These are phyloP conservation scores for Exidia glandulosa DNA, from an alignment of 768 basidiomycete genomes.

Conservation along the genomic window DNA sequence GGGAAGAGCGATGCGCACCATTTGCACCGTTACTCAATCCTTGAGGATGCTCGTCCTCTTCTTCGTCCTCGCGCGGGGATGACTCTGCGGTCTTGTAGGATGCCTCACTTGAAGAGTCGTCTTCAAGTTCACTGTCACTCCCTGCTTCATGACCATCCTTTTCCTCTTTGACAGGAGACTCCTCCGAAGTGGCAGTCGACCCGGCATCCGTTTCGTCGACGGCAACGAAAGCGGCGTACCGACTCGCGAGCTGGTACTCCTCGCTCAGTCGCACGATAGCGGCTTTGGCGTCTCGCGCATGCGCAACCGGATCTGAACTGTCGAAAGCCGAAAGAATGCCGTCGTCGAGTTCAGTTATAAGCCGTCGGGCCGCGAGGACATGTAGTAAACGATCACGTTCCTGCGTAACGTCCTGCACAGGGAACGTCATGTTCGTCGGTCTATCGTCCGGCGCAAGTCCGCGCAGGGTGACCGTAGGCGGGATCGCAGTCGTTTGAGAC, in stretches of 20 bases:
- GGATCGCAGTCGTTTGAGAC: conserved; percentile 11
- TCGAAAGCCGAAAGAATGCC: not conserved
- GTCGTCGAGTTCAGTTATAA: conserved; percentile 43
- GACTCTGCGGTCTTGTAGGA: too few species aligned
- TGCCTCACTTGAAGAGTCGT: too few species aligned
- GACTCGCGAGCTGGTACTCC: conserved; percentile 41
- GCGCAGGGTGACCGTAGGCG: conserved; percentile 16
- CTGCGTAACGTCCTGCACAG: conserved; percentile 1
- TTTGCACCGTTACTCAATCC: not conserved
- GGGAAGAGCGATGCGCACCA: not conserved
- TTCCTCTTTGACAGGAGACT: too few species aligned
- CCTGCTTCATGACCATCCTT: too few species aligned
- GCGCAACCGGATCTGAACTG: conserved; percentile 18
- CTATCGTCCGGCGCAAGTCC: conserved; percentile 2
- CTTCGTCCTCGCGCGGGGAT: too few species aligned
- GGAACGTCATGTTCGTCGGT: not conserved
- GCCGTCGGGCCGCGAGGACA: conserved; percentile 39
- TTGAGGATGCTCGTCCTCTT: not conserved
- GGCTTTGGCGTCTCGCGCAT: conserved; percentile 22
- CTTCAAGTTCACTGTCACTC: too few species aligned
- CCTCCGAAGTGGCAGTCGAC: too few species aligned
- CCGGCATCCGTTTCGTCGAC: conserved; percentile 24
- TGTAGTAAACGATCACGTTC: conserved; percentile 36
- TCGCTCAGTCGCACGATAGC: conserved; percentile 40
- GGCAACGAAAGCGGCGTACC: conserved; percentile 47